A percentile compares a stretch with the other conserved stretches of the same genome.
Evolutionary conservation across 371 early-diverging fungal species (phyloP).

Genomic region (Mortierella sp.): DNA sequence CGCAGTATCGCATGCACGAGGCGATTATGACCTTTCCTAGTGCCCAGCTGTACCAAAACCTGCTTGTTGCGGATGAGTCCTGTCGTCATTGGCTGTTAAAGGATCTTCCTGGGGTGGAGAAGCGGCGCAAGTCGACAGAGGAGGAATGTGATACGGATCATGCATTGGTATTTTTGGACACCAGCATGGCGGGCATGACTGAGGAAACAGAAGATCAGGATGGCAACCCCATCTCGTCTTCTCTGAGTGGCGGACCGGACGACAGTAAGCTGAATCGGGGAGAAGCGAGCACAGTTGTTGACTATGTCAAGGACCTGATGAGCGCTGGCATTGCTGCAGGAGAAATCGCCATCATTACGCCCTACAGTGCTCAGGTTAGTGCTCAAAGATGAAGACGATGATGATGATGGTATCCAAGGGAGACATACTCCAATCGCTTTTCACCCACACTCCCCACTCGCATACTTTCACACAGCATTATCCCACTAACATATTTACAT

Average conservation of each 20-base stretch:
- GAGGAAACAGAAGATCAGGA: conserved; percentile 69
- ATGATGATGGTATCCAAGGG: not conserved
- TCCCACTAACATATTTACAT: not conserved
- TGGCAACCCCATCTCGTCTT: conserved; percentile 8
- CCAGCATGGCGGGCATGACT: conserved; percentile 73
- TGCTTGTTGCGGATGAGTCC: conserved; percentile 75
- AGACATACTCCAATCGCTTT: not conserved
- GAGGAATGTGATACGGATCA: conserved; percentile 69
- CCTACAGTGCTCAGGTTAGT: conserved; percentile 86
- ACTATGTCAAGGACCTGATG: conserved; percentile 73
- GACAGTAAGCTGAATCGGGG: conserved; percentile 80
- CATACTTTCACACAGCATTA: not conserved
- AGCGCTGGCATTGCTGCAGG: conserved; percentile 71
- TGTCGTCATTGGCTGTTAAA: conserved; percentile 76
- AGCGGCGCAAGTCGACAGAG: conserved; percentile 12
- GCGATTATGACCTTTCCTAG: conserved; percentile 87
- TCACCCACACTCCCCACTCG: not conserved
- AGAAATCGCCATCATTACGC: conserved; percentile 89
- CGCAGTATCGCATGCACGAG: conserved; percentile 93
- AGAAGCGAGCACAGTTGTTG: conserved; percentile 78
- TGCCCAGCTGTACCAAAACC: conserved; percentile 69
- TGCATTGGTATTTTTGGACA: conserved; percentile 83
- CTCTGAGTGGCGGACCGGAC: conserved; percentile 44
- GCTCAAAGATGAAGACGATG: not conserved
- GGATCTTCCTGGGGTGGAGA: conserved; percentile 71